phyloP scores from a whole-genome alignment of 371 early-diverging fungal genomes.

The Mucor plumbeus region DNA sequence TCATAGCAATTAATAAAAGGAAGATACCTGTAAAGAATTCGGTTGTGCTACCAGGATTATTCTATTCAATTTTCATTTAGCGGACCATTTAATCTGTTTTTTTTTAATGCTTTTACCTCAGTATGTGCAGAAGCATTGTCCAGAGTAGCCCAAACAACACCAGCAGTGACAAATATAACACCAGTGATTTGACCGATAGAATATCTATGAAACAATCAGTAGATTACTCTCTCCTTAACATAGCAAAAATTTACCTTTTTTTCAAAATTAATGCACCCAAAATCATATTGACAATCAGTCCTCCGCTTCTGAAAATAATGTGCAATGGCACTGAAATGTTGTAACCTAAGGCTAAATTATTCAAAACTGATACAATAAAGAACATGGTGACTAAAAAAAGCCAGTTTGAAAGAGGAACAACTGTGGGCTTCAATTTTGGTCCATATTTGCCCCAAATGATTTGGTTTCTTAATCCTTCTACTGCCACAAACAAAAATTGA shows the following conservation, averaged over 20 bases:
- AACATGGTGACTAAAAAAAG: conserved; percentile 77
- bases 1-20: conserved; percentile 73
- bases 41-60: conserved; percentile 32
- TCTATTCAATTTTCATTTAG: conserved; percentile 10
- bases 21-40: conserved; percentile 79
- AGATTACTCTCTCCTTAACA: not conserved
- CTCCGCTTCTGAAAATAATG: conserved; percentile 88
- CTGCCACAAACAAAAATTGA: conserved; percentile 81
- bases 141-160: conserved; percentile 76
- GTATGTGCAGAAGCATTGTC: conserved; percentile 34
- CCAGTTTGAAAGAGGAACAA: conserved; percentile 79
- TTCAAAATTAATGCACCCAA: conserved; percentile 74
- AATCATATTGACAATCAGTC: conserved; percentile 84
- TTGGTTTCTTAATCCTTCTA: conserved; percentile 73
- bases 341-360: conserved; percentile 83
- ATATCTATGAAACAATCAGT: conserved; percentile 25
- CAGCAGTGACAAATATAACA: conserved; percentile 79
- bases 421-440: conserved; percentile 64
- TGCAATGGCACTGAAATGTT: conserved; percentile 86
- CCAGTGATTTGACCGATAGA: conserved; percentile 52
- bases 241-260: conserved; percentile 59
- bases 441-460: conserved; percentile 56
- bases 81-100: not conserved
- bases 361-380: conserved; percentile 78
- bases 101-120: conserved; percentile 11